Evolutionary conservation across 2,329 filamentous ascomycete species (phyloP), one percentile per base, ranked within the genome.

Genomic region (Apiospora rasikravindrae): DNA sequence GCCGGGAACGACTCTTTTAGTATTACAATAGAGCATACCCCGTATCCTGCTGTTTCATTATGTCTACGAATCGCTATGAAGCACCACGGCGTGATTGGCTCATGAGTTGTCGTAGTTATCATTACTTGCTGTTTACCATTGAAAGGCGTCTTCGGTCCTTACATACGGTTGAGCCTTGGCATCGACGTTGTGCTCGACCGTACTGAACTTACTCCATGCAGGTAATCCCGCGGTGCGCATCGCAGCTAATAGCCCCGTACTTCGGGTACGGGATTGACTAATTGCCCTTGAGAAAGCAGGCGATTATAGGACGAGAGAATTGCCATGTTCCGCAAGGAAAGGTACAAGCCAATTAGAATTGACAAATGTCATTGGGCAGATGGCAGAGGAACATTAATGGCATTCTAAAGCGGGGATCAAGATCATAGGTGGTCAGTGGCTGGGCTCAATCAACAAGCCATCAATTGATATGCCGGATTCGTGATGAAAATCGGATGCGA

Each of bases 201-300:
- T 29, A n/a, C n/a, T 37, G 33, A 10, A 40, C 57, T 22, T 64
- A n/a, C 19, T 61, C n/a, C 19, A 64, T 64, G 57, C 57, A 64
- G 0, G 11, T 1, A 13, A 37, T 64, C 10, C 57, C 57, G 10
- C 57, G 7, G n/a, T n/a, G 13, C 57, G 33, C 57, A 14, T 5
- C 33, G 11, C 57, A n/a, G 8, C 3, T 24, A 10, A 13, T 14
- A 10, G 40, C 4, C 33, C 37, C 10, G 1, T 40, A n/a, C 29
- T 3, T 40, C 8, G 14, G 14, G 19, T 40, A 37, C 8, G 53
- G 47, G 47, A 19, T 16, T 24, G 0, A 3, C n/a, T 14, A 6
- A 2, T 14, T 51, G n/a, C 2, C n/a, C n/a, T 24, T 14, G 0
- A 10, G 26, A 0, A 14, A 14, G 10, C 2, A 24, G 11, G 14